A percentile compares a stretch with the other conserved stretches of the same genome.
phyloP scores from a whole-genome alignment of 2,329 filamentous ascomycete species.

The Chaetomium sp. region DNA sequence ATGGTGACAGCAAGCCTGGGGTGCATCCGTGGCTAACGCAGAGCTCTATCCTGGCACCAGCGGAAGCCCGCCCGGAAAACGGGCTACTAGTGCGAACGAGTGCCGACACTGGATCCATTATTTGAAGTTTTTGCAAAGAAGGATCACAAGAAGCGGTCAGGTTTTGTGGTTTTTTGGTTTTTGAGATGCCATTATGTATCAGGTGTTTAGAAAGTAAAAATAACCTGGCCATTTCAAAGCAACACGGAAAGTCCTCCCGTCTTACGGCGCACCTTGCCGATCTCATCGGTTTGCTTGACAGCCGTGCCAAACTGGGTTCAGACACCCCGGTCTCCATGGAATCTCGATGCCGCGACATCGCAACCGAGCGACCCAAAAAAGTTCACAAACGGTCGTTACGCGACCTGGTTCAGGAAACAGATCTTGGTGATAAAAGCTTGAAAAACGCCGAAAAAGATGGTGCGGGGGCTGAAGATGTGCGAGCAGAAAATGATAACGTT shows the following conservation, averaged over 20 bases:
- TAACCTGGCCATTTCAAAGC: not conserved
- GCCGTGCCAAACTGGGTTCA: not conserved
- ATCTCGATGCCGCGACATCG: not conserved
- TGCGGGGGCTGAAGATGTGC: not conserved
- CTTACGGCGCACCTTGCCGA: not conserved
- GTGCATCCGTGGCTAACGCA: constrained; percentile 5
- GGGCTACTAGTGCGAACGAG: not conserved
- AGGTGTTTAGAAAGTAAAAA: not conserved
- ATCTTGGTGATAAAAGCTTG: not conserved
- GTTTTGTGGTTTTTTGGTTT: not conserved
- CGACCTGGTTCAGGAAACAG: not conserved
- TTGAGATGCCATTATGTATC: not conserved
- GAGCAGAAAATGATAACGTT: not conserved
- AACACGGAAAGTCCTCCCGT: not conserved
- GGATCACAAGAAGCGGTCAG: not conserved
- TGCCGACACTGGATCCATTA: not conserved
- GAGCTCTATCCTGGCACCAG: not conserved
- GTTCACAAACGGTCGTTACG: not conserved
- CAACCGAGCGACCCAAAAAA: not conserved
- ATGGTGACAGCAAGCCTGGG: not conserved
- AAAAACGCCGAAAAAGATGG: not conserved
- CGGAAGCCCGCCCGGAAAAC: not conserved
- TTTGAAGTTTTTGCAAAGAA: not conserved
- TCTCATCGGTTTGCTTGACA: not conserved
- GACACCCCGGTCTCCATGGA: too few species aligned